Evolutionary conservation across 352 stramenopile species (phyloP).

Genomic region (Globisporangium splendens): DNA sequence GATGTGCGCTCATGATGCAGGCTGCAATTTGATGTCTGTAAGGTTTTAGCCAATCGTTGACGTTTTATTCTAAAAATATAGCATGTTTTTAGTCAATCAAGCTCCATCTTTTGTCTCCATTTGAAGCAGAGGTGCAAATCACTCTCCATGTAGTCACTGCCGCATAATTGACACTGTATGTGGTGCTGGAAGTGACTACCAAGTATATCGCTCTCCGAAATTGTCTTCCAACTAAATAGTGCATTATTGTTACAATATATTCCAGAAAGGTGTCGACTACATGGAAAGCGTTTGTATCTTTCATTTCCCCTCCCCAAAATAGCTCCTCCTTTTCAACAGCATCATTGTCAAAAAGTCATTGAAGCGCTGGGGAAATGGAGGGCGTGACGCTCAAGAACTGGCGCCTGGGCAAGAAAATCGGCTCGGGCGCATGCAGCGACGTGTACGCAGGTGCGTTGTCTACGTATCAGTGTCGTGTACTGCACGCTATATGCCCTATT

Average conservation of each 20-base stretch:
- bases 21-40: too few species aligned
- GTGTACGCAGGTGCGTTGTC: slow-evolving; percentile 57
- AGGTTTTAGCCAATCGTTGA: neutral
- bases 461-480: neutral
- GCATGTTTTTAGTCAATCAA: neutral
- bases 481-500: too few species aligned
- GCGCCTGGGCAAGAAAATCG: slow-evolving; percentile 73
- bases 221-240: too few species aligned
- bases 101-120: neutral
- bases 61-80: neutral
- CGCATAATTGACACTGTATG: too few species aligned
- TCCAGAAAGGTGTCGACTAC: too few species aligned
- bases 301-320: too few species aligned
- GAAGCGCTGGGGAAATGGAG: slow-evolving; percentile 28
- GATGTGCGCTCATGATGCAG: neutral
- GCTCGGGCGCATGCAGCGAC: slow-evolving; percentile 76
- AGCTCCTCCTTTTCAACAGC: neutral
- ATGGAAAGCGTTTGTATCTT: too few species aligned
- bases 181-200: too few species aligned
- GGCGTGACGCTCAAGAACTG: slow-evolving; percentile 78
- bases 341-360: slow-evolving; percentile 3
- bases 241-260: too few species aligned
- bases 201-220: too few species aligned
- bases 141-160: too few species aligned
- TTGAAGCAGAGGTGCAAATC: neutral